Evolutionary conservation across 2,329 filamentous ascomycete species (phyloP).

Genomic region (Clonostachys byssicola): DNA sequence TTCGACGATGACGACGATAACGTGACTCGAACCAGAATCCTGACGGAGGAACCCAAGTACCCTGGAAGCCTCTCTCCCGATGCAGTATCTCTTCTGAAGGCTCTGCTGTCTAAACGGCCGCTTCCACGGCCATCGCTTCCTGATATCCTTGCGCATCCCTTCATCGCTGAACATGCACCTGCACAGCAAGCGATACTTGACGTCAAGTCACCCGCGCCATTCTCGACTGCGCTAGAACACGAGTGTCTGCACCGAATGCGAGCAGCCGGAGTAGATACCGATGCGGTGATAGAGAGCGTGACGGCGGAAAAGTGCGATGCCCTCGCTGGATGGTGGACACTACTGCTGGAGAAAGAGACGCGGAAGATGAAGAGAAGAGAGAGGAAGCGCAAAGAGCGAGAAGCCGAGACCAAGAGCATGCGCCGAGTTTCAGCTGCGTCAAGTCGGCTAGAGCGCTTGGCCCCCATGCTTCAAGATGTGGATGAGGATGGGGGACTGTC

Average conservation of each 20-base stretch:
- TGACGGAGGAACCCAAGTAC: constrained; percentile 81
- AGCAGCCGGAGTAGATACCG: constrained; percentile 88
- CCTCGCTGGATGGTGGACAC: constrained; percentile 91
- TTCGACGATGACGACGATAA: constrained; percentile 96
- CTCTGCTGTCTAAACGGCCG: constrained; percentile 86
- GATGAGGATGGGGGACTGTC: constrained; percentile 66
- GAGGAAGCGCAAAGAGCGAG: constrained; percentile 78
- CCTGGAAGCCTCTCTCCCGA: constrained; percentile 76
- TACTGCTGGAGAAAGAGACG: constrained; percentile 91
- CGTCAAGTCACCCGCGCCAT: constrained; percentile 73
- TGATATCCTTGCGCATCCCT: constrained; percentile 84
- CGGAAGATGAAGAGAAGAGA: constrained; percentile 79
- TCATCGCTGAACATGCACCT: constrained; percentile 80
- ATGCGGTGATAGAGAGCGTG: constrained; percentile 91
- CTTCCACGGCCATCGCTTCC: constrained; percentile 75
- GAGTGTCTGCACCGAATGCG: constrained; percentile 91
- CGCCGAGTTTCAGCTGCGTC: constrained; percentile 85
- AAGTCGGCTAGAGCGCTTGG: constrained; percentile 77
- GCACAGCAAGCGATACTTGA: constrained; percentile 88
- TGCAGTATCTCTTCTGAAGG: constrained; percentile 71
- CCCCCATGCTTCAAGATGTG: constrained; percentile 71
- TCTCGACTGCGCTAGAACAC: constrained; percentile 83
- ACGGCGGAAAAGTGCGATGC: constrained; percentile 84
- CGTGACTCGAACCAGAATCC: constrained; percentile 77
- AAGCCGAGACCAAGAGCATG: constrained; percentile 74